These are phyloP conservation scores for Solanum pennellii DNA, from an alignment of 257 asterid species.

Conservation along the genomic window DNA sequence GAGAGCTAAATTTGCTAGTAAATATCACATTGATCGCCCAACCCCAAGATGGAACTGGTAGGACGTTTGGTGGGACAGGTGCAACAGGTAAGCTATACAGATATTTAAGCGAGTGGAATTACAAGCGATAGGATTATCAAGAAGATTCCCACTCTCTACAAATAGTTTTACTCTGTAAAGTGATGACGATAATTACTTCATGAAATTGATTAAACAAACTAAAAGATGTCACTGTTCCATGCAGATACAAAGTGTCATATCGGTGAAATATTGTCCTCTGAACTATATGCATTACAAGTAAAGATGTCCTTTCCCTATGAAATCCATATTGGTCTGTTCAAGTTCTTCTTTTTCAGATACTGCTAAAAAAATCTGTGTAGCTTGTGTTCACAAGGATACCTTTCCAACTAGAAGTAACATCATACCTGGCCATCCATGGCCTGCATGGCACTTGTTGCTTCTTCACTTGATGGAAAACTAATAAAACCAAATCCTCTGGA, in stretches of 20 bases:
- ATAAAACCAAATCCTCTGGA: conserved; percentile 92
- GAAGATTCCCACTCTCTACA: background rate
- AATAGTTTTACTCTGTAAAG: background rate
- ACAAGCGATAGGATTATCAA: background rate
- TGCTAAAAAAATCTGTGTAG: background rate
- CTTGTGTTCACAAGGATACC: background rate
- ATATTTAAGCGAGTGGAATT: background rate
- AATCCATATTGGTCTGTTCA: background rate
- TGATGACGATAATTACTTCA: background rate
- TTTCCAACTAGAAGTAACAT: background rate
- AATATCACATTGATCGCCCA: background rate
- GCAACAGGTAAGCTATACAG: background rate
- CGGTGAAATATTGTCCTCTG: background rate
- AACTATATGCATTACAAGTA: background rate
- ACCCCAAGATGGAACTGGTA: background rate
- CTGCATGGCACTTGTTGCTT: conserved; percentile 73
- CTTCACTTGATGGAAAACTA: conserved; percentile 54
- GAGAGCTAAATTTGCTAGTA: background rate
- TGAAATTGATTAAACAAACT: background rate
- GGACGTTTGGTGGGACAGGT: background rate
- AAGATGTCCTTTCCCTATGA: background rate
- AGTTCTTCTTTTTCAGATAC: background rate
- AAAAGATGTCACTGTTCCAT: background rate
- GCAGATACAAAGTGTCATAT: background rate
- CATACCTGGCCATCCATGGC: conserved; percentile 78